Conservation (phyloP, 2,329 filamentous ascomycete genomes). For the Lecanicillium sp. region DNA sequence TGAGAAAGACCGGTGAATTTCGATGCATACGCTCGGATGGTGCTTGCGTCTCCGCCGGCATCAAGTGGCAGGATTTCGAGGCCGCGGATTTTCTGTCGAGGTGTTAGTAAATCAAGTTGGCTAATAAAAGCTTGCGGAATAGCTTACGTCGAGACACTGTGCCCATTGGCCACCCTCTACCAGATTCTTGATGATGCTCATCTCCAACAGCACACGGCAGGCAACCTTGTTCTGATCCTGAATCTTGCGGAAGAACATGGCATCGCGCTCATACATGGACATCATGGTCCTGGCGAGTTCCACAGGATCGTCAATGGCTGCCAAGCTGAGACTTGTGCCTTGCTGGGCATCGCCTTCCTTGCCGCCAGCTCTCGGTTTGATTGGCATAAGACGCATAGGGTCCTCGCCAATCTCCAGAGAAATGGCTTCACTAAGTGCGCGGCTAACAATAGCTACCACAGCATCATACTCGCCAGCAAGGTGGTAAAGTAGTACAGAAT, state of each 20-base stretch:
- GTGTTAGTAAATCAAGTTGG: slow-evolving; percentile 10
- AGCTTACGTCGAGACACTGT: slow-evolving; percentile 49
- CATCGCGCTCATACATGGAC: slow-evolving; percentile 52
- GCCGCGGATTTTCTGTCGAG: slow-evolving; percentile 55
- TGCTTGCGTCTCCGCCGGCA: slow-evolving; percentile 64
- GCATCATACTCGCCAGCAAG: slow-evolving; percentile 91
- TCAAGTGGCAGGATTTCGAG: slow-evolving; percentile 75
- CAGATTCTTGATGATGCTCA: slow-evolving; percentile 51
- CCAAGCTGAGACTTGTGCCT: slow-evolving; percentile 51
- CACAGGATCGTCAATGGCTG: slow-evolving; percentile 51
- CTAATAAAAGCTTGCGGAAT: slow-evolving; percentile 7
- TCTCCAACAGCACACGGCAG: slow-evolving; percentile 48
- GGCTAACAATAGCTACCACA: slow-evolving; percentile 84
- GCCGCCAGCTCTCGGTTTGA: slow-evolving; percentile 58
- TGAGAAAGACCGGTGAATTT: slow-evolving; percentile 72
- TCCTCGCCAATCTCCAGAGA: slow-evolving; percentile 79
- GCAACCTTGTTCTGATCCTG: slow-evolving; percentile 48
- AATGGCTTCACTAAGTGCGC: slow-evolving; percentile 81
- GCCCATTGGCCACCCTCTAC: slow-evolving; percentile 49
- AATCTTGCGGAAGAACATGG: slow-evolving; percentile 52
- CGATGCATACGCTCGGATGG: slow-evolving; percentile 71
- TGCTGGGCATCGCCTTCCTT: slow-evolving; percentile 29
- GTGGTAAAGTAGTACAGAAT: slow-evolving; percentile 91
- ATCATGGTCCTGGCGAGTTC: slow-evolving; percentile 54
- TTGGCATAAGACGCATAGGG: slow-evolving; percentile 66